Evolutionary conservation across 73 alveolate genomes (phyloP).

Genomic region (Stentor coeruleus): DNA sequence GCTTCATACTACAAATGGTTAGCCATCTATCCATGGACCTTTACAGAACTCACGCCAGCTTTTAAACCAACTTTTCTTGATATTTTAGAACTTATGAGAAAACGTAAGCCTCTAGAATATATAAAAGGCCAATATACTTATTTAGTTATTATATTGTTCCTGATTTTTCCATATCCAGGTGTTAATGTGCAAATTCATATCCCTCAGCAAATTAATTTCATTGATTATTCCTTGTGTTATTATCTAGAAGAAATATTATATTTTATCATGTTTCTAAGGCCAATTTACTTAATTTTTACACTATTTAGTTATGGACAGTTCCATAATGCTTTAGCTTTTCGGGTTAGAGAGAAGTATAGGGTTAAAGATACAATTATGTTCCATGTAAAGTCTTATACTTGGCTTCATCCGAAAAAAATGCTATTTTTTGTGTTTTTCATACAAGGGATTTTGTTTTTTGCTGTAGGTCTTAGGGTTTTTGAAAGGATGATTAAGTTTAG

Average conservation of each 20-base stretch:
- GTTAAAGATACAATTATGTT: background rate
- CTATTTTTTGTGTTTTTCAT: background rate
- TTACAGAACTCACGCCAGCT: background rate
- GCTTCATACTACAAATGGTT: background rate
- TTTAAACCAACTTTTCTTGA: background rate
- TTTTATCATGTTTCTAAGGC: background rate
- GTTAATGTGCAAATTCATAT: background rate
- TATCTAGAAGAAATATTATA: background rate
- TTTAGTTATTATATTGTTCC: background rate
- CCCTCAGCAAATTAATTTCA: background rate
- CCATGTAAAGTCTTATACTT: background rate
- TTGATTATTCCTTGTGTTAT: background rate
- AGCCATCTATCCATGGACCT: background rate
- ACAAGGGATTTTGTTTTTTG: background rate
- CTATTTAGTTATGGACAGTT: background rate
- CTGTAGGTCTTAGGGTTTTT: background rate
- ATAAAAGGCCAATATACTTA: background rate
- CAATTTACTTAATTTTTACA: background rate
- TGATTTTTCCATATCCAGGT: slow-evolving; percentile 18
- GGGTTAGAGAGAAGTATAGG: background rate
- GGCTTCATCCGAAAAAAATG: background rate
- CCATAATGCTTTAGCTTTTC: background rate
- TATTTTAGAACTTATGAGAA: background rate
- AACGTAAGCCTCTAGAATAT: too few relatives aligned
- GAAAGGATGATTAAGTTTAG: background rate